Conservation (phyloP, 2,329 filamentous ascomycete genomes). For the Alternaria atra region DNA sequence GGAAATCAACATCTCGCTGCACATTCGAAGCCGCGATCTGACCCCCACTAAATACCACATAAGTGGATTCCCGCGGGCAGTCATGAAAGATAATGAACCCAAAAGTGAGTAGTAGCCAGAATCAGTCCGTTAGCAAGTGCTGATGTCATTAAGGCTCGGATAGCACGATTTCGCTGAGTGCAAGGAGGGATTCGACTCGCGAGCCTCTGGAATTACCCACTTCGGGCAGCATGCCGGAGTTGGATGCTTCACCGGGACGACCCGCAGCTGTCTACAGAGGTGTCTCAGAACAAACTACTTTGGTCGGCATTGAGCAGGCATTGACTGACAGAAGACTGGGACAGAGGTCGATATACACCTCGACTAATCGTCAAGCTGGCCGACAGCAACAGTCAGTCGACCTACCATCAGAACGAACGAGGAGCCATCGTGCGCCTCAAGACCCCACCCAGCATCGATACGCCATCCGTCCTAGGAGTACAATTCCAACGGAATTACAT, state of each 20-base stretch:
- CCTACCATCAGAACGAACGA: not conserved
- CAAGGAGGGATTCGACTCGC: not conserved
- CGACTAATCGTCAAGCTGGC: not conserved
- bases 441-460: not conserved
- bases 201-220: not conserved
- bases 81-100: conserved; percentile 1
- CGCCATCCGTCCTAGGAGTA: not conserved
- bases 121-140: not conserved
- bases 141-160: not conserved
- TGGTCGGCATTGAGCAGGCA: not conserved
- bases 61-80: conserved; percentile 8
- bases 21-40: not conserved
- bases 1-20: conserved; percentile 1
- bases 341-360: not conserved
- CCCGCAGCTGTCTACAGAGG: not conserved
- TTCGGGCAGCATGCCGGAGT: not conserved
- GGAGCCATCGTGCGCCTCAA: not conserved
- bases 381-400: not conserved
- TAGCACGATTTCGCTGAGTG: not conserved
- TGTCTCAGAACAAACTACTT: not conserved
- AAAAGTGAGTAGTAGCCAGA: not conserved
- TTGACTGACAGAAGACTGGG: not conserved
- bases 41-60: not conserved
- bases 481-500: not conserved
- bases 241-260: not conserved